Conservation (phyloP, 371 early-diverging fungal genomes). For the Apophysomyces sp. region DNA sequence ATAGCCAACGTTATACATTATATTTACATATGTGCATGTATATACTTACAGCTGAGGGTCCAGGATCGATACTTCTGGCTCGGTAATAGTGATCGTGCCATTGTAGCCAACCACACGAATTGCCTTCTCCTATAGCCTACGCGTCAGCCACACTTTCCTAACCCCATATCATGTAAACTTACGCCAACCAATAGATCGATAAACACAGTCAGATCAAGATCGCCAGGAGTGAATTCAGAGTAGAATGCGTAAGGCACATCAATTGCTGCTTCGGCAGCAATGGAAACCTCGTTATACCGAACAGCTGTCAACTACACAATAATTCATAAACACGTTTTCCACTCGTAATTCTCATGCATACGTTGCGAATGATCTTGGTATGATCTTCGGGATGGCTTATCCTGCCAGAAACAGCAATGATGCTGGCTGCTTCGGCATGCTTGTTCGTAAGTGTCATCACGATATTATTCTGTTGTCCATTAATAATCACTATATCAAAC, state of each 20-base stretch:
- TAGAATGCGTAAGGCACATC: slow-evolving; percentile 45
- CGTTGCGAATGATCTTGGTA: slow-evolving; percentile 38
- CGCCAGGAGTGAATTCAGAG: slow-evolving; percentile 48
- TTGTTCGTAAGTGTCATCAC: slow-evolving; percentile 40
- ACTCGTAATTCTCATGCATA: slow-evolving; percentile 19
- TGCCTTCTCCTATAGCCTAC: slow-evolving; percentile 25
- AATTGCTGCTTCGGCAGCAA: slow-evolving; percentile 30
- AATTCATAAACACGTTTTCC: neutral
- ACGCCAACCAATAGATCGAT: slow-evolving; percentile 42
- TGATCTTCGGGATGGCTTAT: slow-evolving; percentile 31
- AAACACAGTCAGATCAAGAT: slow-evolving; percentile 38
- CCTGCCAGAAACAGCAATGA: slow-evolving; percentile 44
- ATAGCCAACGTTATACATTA: neutral
- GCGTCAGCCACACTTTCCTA: neutral
- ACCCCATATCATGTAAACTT: slow-evolving; percentile 13
- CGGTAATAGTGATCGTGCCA: slow-evolving; percentile 42
- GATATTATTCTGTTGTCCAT: slow-evolving; percentile 49
- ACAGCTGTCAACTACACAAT: slow-evolving; percentile 31
- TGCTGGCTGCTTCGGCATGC: slow-evolving; percentile 30
- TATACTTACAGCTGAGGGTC: slow-evolving; percentile 50
- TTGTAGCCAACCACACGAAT: slow-evolving; percentile 44
- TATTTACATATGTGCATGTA: neutral
- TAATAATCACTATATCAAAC: slow-evolving; percentile 42
- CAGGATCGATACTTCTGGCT: slow-evolving; percentile 43
- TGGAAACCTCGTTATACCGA: slow-evolving; percentile 31